These are phyloP conservation scores for Sicyos edulis DNA, from an alignment of 306 rosid species.

Conservation along the genomic window DNA sequence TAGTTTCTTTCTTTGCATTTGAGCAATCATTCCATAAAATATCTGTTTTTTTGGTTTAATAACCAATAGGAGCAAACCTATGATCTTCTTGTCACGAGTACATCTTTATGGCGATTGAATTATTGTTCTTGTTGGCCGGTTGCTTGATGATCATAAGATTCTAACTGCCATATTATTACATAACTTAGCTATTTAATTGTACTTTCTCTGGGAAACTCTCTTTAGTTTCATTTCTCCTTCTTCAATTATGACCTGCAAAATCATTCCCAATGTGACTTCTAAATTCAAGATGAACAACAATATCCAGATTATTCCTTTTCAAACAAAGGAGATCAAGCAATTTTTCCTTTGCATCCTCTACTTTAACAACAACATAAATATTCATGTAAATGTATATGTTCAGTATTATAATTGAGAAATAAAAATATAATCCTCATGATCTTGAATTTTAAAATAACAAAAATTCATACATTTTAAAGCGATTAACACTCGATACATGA, in stretches of 20 bases:
- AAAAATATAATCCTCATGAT: too few species aligned
- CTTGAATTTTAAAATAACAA: too few species aligned
- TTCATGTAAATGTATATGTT: neutral
- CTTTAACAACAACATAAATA: too few species aligned
- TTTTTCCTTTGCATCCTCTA: neutral
- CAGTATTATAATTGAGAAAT: neutral
- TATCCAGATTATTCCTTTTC: neutral
- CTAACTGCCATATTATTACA: neutral
- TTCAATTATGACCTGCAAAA: constrained; percentile 13
- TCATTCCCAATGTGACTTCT: neutral
- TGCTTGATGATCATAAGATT: too few species aligned
- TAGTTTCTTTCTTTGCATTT: neutral
- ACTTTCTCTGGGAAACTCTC: neutral
- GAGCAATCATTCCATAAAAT: neutral
- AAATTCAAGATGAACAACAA: neutral
- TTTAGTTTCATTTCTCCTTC: neutral
- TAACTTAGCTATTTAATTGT: neutral
- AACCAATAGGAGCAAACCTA: too few species aligned
- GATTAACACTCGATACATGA: too few species aligned
- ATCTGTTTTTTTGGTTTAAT: too few species aligned
- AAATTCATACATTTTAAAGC: too few species aligned
- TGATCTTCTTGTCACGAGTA: too few species aligned
- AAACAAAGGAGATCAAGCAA: neutral
- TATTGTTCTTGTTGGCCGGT: too few species aligned
- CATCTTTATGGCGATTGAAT: too few species aligned